phyloP scores from a whole-genome alignment of 352 stramenopile genomes.

The Globisporangium takayamanum region DNA sequence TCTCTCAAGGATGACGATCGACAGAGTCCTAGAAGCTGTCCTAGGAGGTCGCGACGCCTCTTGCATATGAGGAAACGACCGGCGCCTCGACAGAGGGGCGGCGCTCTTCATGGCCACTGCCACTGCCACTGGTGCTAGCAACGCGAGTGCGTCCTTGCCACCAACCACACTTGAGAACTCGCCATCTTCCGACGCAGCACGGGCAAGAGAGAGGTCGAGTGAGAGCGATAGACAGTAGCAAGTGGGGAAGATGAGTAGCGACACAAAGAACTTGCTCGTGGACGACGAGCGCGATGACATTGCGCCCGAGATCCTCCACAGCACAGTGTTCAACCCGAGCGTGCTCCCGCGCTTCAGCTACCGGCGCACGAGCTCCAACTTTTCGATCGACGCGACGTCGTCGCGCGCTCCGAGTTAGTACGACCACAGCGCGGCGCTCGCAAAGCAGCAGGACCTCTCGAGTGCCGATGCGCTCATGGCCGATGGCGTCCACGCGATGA shows the following conservation, averaged over 20 bases:
- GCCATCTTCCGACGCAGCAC: not conserved
- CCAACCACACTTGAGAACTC: too few relatives aligned
- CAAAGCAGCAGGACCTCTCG: constrained; percentile 21
- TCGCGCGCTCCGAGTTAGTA: constrained; percentile 4
- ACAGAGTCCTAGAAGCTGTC: too few relatives aligned
- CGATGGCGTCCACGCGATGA: constrained; percentile 40
- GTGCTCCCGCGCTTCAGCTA: constrained; percentile 29
- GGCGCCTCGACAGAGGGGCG: too few relatives aligned
- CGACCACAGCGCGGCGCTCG: constrained; percentile 10
- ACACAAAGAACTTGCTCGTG: constrained; percentile 1
- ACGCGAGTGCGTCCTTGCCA: too few relatives aligned
- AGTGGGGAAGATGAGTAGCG: not conserved
- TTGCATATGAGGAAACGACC: not conserved
- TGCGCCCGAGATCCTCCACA: constrained; percentile 8
- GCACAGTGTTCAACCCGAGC: constrained; percentile 5
- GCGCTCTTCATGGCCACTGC: too few relatives aligned
- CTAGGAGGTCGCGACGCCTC: not conserved
- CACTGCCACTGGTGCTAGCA: too few relatives aligned
- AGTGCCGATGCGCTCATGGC: constrained; percentile 43
- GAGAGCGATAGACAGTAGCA: not conserved
- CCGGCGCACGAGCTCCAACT: constrained; percentile 16
- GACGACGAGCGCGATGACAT: constrained; percentile 12
- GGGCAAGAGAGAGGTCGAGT: not conserved
- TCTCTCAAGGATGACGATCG: too few relatives aligned
- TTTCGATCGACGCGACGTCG: constrained; percentile 3